Percentiles rank a stretch among this genome's conserved stretches.
Evolutionary conservation across 1,284 basidiomycete species (phyloP).

Genomic region (Melampsora americana): DNA sequence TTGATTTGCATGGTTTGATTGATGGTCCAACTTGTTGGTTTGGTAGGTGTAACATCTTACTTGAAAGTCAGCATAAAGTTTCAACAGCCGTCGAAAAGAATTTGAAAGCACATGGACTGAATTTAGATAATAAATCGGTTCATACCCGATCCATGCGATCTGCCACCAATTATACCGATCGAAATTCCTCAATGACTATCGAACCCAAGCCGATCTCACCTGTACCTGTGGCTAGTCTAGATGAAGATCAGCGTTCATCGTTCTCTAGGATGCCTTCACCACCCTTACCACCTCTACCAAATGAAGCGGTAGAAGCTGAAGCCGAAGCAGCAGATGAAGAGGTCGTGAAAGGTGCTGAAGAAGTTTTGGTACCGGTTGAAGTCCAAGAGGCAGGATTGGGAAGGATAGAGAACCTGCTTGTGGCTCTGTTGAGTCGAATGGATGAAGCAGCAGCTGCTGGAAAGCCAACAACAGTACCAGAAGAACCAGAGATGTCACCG

Average conservation of each 20-base stretch:
- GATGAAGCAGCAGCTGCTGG: slow-evolving; percentile 24
- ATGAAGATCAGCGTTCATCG: slow-evolving; percentile 20
- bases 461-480: slow-evolving; percentile 18
- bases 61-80: slow-evolving; percentile 46
- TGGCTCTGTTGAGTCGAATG: slow-evolving; percentile 38
- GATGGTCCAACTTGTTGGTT: too few species aligned
- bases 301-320: not conserved
- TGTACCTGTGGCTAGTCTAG: slow-evolving; percentile 7
- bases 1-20: not conserved
- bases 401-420: slow-evolving; percentile 43
- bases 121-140: slow-evolving; percentile 27
- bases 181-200: not conserved
- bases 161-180: slow-evolving; percentile 19
- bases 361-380: slow-evolving; percentile 20
- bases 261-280: slow-evolving; percentile 19
- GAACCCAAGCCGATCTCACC: slow-evolving; percentile 26
- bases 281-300: slow-evolving; percentile 27
- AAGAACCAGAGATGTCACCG: slow-evolving; percentile 16
- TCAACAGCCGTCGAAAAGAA: slow-evolving; percentile 45
- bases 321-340: not conserved
- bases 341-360: not conserved
- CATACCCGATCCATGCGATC: slow-evolving; percentile 39
- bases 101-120: slow-evolving; percentile 40
- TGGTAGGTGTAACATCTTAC: slow-evolving; percentile 44
- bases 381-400: slow-evolving; percentile 42